Base-by-base conservation (phyloP, 2,329 filamentous ascomycete genomes). In the Colletotrichum graminicola region DNA sequence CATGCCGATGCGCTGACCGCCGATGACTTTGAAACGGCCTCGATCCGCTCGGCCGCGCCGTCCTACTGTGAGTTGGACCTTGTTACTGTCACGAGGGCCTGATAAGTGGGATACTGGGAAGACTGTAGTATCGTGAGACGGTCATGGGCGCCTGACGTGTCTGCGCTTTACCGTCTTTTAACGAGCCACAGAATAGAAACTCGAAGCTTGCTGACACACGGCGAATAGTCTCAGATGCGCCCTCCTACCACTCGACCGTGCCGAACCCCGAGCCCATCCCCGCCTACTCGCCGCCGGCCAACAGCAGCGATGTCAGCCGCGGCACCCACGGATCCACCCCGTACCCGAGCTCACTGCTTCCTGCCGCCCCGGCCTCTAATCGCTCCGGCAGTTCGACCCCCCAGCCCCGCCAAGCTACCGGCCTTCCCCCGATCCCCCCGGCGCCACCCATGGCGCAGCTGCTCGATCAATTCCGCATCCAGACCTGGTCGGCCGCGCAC, bases 11-110 rank as follows among this genome's bases (percentile, higher is more conserved):
- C 73, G 8, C 74, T 85, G 68, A 80, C 78, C 74, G 76, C 81
- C 7, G 87, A 89, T 71, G 90, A 92, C 78, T 89, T 91, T 70
- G 91, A 93, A 76, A 91, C 90, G 29, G 86, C 88, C 8, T 93
- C 91, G 12, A 87, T 93, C 73, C 89, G 84, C 75, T 92, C 90
- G 23, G 87, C 87, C 10, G 90, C 90, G n/a, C 91, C 91, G 51
- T 92, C 91, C 12, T 92, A 92, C 78, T 84, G 88, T 90, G 75
- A 84, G 87, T 82, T 21, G 52, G 52, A 57, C 59, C 6, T 41
- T 43, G 47, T 39, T 47, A 12, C 34, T 62, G 61, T 21, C 47
- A 43, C 18, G 49, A 63, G 23, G 18, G 29, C 29, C 21, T 12
- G 29, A 60, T 23, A 6, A 52, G 60, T 62, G 56, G 68, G 45